Evolutionary conservation across 768 basidiomycete genomes (phyloP), one percentile per base, ranked within the genome.

Genomic region (Suillus weaverae): DNA sequence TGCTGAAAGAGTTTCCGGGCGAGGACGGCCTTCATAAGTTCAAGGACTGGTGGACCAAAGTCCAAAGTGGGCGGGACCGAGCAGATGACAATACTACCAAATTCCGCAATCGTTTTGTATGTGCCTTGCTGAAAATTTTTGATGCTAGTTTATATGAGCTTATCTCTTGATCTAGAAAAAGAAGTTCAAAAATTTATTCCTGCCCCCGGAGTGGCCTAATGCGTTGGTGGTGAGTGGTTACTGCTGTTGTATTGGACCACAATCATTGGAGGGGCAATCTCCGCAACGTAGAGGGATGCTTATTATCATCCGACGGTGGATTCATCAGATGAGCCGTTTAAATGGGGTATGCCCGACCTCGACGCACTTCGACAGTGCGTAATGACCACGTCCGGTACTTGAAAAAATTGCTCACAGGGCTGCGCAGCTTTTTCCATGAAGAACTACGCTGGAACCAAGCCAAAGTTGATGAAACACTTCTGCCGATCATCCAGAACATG

Each of bases 311-410:
- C 97, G 0, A 86, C 89, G 0, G 91, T 97, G 8, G 95, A 98
- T 73, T 85, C 87, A 44, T 97, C 95, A 1, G 89, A 95, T 62
- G 96, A 98, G 67, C 89, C 92, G 0, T 99, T 99, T 75, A 93
- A 94, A 70, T 99, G 97, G 97, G 95, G 94, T 5, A 80, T 95
- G 67, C 94, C 96, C n/a, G 97, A 99, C 73, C 85, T 99, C 2
- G 94, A 97, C 72, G 95, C 90, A 3, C 84, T 99, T 62, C 87
- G 95, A 67, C 77, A 83, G 94, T 96, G 74, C 62, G 87, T 78
- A 60, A 64, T 54, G 11, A 30, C 57, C 38, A 18, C 22, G 4
- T 26, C 26, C 20, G 26, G 68, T 67, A 57, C 62, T 4, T 46
- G 38, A 62, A 36, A 60, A 68, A 36, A 50, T 56, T 59, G 53